Evolutionary conservation across 2,329 filamentous ascomycete genomes (phyloP).

Genomic region (Magnaporthiopsis rhizophila): DNA sequence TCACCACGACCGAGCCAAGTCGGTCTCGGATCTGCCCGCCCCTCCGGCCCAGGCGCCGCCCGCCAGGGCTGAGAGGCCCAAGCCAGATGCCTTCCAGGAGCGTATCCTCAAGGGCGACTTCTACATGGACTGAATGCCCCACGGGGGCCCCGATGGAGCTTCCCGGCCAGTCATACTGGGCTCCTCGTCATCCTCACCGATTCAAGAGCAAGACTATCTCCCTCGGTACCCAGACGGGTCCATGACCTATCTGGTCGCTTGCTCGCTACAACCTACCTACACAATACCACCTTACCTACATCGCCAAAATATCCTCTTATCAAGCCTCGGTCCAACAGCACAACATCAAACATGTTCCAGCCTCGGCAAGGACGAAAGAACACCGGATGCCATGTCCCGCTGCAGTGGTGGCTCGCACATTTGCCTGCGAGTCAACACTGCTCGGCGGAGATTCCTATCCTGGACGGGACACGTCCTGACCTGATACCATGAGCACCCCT

Average conservation of each 20-base stretch:
- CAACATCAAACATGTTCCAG: neutral
- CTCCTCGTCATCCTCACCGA: conserved; percentile 1
- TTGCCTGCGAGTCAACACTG: neutral
- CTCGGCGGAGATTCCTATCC: neutral
- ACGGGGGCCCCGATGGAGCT: neutral
- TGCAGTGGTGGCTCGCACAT: neutral
- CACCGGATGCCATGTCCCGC: neutral
- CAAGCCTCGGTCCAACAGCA: neutral
- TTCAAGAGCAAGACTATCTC: neutral
- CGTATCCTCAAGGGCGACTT: conserved; percentile 96
- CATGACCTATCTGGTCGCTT: neutral
- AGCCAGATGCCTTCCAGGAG: conserved; percentile 93
- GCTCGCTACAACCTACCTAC: neutral
- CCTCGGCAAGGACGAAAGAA: neutral
- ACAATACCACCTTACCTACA: neutral
- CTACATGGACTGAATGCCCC: conserved; percentile 71
- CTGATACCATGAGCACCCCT: neutral
- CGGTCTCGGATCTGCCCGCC: conserved; percentile 55
- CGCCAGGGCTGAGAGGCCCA: conserved; percentile 46
- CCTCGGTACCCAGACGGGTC: neutral
- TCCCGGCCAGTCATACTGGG: neutral
- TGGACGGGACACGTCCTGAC: neutral
- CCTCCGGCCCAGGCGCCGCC: conserved; percentile 45
- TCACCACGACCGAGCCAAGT: conserved; percentile 60
- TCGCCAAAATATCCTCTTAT: neutral